These are phyloP conservation scores for Aspergillus novoparasiticus DNA, from an alignment of 2,329 filamentous ascomycete species.

Conservation along the genomic window DNA sequence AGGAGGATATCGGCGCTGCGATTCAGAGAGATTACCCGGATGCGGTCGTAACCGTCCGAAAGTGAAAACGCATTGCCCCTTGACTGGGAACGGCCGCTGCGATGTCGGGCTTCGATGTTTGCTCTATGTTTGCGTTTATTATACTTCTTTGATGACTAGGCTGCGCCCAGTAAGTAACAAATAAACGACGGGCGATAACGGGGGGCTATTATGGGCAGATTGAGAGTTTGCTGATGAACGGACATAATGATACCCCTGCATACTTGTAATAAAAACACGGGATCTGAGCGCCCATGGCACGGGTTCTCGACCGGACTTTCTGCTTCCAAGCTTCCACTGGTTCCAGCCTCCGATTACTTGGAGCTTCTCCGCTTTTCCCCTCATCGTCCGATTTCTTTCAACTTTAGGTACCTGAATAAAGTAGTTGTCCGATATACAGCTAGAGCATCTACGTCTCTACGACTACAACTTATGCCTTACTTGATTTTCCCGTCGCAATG, in stretches of 20 bases:
- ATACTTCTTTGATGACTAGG: neutral
- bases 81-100: neutral
- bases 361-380: constrained; percentile 3
- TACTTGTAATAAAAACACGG: neutral
- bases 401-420: neutral
- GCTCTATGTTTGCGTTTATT: neutral
- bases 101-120: neutral
- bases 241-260: neutral
- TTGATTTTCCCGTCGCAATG: neutral
- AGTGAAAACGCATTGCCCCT: constrained; percentile 23
- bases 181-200: neutral
- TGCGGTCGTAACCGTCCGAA: constrained; percentile 34
- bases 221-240: neutral
- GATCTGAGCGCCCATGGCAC: constrained; percentile 3
- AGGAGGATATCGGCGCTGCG: constrained; percentile 35
- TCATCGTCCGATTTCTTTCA: neutral
- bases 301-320: neutral
- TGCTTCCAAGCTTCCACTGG: neutral
- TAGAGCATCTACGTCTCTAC: neutral
- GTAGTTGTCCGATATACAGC: neutral
- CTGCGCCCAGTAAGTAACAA: neutral
- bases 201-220: neutral
- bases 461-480: neutral
- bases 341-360: neutral
- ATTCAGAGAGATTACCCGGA: constrained; percentile 36